Evolutionary conservation across 371 early-diverging fungal species (phyloP), one percentile per base, ranked within the genome.

Genomic region (Dinochytrium kinnereticum): DNA sequence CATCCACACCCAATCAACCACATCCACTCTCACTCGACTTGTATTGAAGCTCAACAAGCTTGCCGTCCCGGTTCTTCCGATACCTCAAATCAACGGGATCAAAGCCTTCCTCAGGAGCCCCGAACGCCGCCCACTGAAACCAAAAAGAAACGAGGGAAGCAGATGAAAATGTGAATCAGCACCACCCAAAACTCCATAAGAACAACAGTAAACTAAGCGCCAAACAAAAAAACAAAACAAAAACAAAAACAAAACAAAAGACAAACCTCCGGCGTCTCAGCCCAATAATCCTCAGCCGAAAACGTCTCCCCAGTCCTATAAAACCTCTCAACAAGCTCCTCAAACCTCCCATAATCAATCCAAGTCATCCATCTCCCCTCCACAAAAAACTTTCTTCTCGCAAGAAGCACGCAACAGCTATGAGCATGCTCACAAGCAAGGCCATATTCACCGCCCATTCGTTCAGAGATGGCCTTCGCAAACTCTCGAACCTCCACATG

Each of bases 301-400:
- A 94, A 94, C 51, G 84, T 86, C 55, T 88, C 75, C 3, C 90
- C 91, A 19, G 85, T 85, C 78, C 85, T 81, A 38, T 40, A 24
- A 37, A 28, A 49, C n/a, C 39, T 2, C 19, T 38, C 10, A 39
- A 88, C 87, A 55, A 93, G 76, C 34, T 89, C 87, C 81, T 90
- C 90, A 85, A 93, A 94, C 76, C 84, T 86, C 34, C 84, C 80
- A 78, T 92, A 94, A 78, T 94, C 93, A 69, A 94, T 94, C 83
- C 91, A 91, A 0, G 94, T 94, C 68, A 89, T 78, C 94, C 94
- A 94, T 69, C 82, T 86, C 68, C 89, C 89, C 53, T 91, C 82
- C 64, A 89, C 86, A 81, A 89, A 89, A 82, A 90, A 94, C 59
- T 86, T 82, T 66, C 81, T 80, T 53, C 88, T 83, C 2, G 93